These are phyloP conservation scores for Microsporum ferrugineum DNA, from an alignment of 2,329 filamentous ascomycete species.

Conservation along the genomic window DNA sequence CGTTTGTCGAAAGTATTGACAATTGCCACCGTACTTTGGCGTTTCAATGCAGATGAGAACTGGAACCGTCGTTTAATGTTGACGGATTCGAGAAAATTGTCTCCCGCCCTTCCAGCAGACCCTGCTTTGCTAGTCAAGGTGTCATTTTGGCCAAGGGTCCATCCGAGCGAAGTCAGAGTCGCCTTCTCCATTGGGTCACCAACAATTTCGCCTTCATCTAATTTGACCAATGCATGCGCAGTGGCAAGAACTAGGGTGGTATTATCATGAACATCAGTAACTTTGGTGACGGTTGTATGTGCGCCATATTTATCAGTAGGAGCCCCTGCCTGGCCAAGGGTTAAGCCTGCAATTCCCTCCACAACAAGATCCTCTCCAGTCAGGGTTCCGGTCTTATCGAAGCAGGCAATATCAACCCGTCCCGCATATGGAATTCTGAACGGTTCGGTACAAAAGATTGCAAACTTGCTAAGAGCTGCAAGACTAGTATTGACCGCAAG, in stretches of 20 bases:
- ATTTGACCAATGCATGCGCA: slow-evolving; percentile 86
- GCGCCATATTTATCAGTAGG: slow-evolving; percentile 66
- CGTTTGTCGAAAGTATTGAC: slow-evolving; percentile 60
- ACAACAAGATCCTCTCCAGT: slow-evolving; percentile 96
- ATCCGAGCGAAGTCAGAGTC: slow-evolving; percentile 76
- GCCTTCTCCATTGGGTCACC: slow-evolving; percentile 99
- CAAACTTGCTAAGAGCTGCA: slow-evolving; percentile 83
- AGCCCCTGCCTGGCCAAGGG: slow-evolving; percentile 56
- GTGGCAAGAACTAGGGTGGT: slow-evolving; percentile 90
- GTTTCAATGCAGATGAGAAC: slow-evolving; percentile 91
- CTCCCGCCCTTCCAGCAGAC: slow-evolving; percentile 34
- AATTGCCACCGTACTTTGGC: slow-evolving; percentile 86
- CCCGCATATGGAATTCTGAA: slow-evolving; percentile 97
- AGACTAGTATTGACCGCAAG: slow-evolving; percentile 95
- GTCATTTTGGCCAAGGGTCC: slow-evolving; percentile 85
- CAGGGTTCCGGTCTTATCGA: slow-evolving; percentile 95
- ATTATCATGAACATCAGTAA: slow-evolving; percentile 60
- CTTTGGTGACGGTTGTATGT: slow-evolving; percentile 63
- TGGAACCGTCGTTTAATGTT: slow-evolving; percentile 96
- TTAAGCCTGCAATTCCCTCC: slow-evolving; percentile 86
- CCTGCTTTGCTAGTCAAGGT: slow-evolving; percentile 56
- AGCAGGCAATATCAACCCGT: slow-evolving; percentile 90
- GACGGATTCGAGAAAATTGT: slow-evolving; percentile 54
- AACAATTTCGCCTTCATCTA: slow-evolving; percentile 94
- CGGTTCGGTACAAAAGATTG: slow-evolving; percentile 97